A percentile compares a stretch with the other conserved stretches of the same genome.
These are phyloP conservation scores for Hibiscus mutabilis DNA, from an alignment of 345 rosid genomes.

Conservation along the genomic window DNA sequence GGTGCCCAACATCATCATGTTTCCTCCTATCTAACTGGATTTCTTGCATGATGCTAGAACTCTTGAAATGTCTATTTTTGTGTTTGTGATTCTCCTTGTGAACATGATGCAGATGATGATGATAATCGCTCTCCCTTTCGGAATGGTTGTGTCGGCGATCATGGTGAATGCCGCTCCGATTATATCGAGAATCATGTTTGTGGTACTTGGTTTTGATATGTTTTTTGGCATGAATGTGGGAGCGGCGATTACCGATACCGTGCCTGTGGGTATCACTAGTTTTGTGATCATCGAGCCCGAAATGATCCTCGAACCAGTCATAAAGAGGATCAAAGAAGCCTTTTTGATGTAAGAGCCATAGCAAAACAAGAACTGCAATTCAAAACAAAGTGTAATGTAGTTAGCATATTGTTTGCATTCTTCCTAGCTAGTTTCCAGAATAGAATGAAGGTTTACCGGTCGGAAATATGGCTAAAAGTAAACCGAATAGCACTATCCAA, in stretches of 20 bases:
- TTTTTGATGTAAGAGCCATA: constrained; percentile 86
- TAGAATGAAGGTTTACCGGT: constrained; percentile 39
- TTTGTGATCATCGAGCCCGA: constrained; percentile 20
- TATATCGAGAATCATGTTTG: constrained; percentile 34
- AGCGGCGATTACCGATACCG: constrained; percentile 17
- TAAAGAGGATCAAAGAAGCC: constrained; percentile 76
- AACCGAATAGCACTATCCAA: constrained; percentile 77
- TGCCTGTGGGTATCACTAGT: constrained; percentile 20
- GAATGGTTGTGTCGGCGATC: constrained; percentile 37
- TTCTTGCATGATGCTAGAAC: constrained; percentile 25
- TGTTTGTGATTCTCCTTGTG: constrained; percentile 34
- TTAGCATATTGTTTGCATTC: not conserved
- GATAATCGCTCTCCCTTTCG: constrained; percentile 34
- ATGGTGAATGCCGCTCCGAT: constrained; percentile 25
- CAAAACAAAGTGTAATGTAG: not conserved
- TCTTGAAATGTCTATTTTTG: constrained; percentile 40
- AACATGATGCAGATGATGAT: constrained; percentile 46
- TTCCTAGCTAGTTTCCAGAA: not conserved
- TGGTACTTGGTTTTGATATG: constrained; percentile 33
- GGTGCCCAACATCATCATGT: constrained; percentile 25
- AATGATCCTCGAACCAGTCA: constrained; percentile 82
- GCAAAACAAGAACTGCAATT: constrained; percentile 56
- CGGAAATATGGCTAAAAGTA: constrained; percentile 62
- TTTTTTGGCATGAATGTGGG: constrained; percentile 23
- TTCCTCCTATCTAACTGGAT: constrained; percentile 25